Base-by-base conservation (phyloP, 2,329 filamentous ascomycete genomes). In the Fusarium nisikadoi region DNA sequence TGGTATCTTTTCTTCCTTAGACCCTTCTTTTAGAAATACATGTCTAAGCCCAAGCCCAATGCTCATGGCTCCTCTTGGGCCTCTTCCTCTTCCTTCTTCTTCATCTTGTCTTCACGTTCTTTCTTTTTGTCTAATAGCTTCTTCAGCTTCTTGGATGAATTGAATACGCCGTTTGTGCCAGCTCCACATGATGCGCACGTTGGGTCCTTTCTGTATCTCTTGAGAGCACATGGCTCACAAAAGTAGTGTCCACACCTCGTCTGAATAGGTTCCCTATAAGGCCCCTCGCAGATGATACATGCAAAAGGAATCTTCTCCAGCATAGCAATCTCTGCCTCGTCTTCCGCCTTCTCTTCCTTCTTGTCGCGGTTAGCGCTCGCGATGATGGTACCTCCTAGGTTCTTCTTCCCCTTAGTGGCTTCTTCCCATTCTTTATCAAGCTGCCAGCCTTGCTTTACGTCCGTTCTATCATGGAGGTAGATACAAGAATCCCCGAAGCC, bases 241-340 rank as follows among this genome's bases (percentile, higher is more conserved):
- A 98, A 98, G 81, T 98, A 98, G 81, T 99, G 96, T 1, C 94
- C 93, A 75, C 96, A 99, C 73, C 94, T 92, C 17, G 96, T 98
- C 29, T 95, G 85, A 17, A 98, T 89, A 0, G 96, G 95, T 63
- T 89, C 87, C 76, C 90, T 92, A 82, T 97, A 98, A 2, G 90
- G 82, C 41, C 90, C 88, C 76, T 91, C 90, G 85, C 95, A 98
- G 69, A 97, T 94, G 71, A 97, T 89, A 81, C 95, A 98, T 3
- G 90, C 93, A 79, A 97, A 97, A 0, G 95, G 95, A 27, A 97
- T 97, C 76, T 91, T 92, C 79, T 95, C 91, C 55, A 97, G 83
- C 79, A 95, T 83, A 25, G 90, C 91, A 47, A 92, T 90, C 55
- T 95, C 93, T 1, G 87, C 86, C 8, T 85, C 83, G 3, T 86